Conservation (phyloP, 192 early-diverging fungal species). For the Podila minutissima region DNA sequence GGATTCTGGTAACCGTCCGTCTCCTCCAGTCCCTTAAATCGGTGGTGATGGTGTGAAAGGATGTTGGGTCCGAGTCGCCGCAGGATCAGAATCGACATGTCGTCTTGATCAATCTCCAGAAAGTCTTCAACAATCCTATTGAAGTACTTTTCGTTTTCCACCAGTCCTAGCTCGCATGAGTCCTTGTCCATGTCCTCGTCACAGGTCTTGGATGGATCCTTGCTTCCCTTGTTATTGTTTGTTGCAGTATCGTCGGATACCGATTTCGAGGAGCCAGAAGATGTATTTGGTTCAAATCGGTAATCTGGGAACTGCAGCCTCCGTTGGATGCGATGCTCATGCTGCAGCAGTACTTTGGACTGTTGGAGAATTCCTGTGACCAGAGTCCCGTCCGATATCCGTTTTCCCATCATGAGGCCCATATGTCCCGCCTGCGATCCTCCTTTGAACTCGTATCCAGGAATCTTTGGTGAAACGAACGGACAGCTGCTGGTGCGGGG, state of each 20-base stretch:
- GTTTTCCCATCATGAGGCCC: constrained; percentile 46
- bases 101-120: constrained; percentile 22
- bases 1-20: constrained; percentile 29
- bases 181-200: background rate
- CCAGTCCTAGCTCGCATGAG: constrained; percentile 4
- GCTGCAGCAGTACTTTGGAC: constrained; percentile 29
- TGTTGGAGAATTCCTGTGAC: constrained; percentile 41
- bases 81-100: constrained; percentile 35
- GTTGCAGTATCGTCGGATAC: background rate
- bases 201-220: background rate
- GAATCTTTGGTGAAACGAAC: constrained; percentile 25
- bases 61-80: constrained; percentile 36
- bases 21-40: constrained; percentile 23
- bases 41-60: constrained; percentile 19
- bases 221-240: background rate
- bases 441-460: constrained; percentile 33
- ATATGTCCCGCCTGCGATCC: constrained; percentile 48
- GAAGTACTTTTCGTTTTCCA: constrained; percentile 39
- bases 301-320: constrained; percentile 17
- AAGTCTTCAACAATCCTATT: constrained; percentile 47
- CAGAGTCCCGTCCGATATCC: constrained; percentile 26
- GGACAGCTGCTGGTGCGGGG: constrained; percentile 29
- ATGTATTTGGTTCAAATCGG: background rate
- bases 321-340: constrained; percentile 36
- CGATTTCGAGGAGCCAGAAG: background rate